These are phyloP conservation scores for Populus nigra DNA, from an alignment of 345 rosid genomes.

Conservation along the genomic window DNA sequence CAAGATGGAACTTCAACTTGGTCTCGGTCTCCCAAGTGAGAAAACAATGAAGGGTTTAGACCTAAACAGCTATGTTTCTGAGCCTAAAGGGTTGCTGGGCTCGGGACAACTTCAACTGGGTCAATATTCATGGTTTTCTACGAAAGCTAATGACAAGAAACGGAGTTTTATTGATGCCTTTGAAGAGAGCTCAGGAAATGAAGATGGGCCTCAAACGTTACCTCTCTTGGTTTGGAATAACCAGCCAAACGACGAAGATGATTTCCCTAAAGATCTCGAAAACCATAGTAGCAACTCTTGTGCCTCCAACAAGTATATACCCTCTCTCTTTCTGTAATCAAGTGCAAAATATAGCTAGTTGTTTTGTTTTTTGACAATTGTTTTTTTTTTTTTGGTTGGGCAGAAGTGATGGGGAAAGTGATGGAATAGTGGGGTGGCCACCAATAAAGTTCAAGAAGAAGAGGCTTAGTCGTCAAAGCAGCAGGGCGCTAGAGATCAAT, in stretches of 20 bases:
- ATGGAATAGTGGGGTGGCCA: conserved; percentile 39
- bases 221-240: conserved; percentile 35
- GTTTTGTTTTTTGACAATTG: not conserved
- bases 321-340: not conserved
- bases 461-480: conserved; percentile 7
- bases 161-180: conserved; percentile 22
- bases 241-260: conserved; percentile 23
- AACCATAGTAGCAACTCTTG: conserved; percentile 2
- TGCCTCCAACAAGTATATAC: conserved; percentile 20
- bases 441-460: conserved; percentile 30
- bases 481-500: not conserved
- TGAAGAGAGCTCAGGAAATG: not conserved
- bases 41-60: conserved; percentile 18
- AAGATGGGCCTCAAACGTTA: conserved; percentile 24
- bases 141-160: not conserved
- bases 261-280: conserved; percentile 8
- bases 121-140: not conserved
- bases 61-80: conserved; percentile 17
- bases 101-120: conserved; percentile 2
- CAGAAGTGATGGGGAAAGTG: conserved; percentile 20
- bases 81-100: conserved; percentile 5
- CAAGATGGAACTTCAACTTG: conserved; percentile 45
- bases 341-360: not conserved
- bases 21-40: conserved; percentile 37
- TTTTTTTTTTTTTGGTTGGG: not conserved